A percentile compares a stretch with the other conserved stretches of the same genome.
Evolutionary conservation across 1,284 basidiomycete genomes (phyloP).

Genomic region (Apiotrichum montevideense): DNA sequence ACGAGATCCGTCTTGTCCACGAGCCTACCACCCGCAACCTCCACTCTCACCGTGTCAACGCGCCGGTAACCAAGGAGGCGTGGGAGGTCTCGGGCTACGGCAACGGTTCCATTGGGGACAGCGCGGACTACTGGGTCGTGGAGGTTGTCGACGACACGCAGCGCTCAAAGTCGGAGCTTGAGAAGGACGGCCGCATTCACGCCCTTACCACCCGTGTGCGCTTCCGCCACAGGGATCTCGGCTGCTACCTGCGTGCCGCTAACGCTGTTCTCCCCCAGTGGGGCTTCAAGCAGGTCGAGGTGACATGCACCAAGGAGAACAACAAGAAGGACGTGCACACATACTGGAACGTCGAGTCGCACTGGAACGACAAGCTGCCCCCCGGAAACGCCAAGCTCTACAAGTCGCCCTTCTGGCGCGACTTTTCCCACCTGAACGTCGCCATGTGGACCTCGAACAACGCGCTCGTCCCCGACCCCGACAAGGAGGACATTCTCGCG

Average conservation of each 20-base stretch:
- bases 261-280: constrained; percentile 89
- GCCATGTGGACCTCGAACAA: constrained; percentile 99
- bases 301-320: constrained; percentile 85
- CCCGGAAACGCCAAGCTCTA: constrained; percentile 75
- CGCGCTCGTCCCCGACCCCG: constrained; percentile 89
- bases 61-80: constrained; percentile 83
- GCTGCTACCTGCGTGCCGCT: constrained; percentile 85
- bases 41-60: constrained; percentile 84
- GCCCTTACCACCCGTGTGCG: constrained; percentile 84
- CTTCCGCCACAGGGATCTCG: constrained; percentile 68
- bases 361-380: constrained; percentile 88
- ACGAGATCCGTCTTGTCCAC: constrained; percentile 76
- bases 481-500: constrained; percentile 96
- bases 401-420: constrained; percentile 84
- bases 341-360: constrained; percentile 96
- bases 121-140: constrained; percentile 85
- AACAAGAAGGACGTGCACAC: constrained; percentile 77
- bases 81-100: constrained; percentile 92
- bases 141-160: constrained; percentile 88
- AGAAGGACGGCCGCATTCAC: constrained; percentile 61
- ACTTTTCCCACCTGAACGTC: constrained; percentile 98
- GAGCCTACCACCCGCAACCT: constrained; percentile 76
- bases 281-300: constrained; percentile 99
- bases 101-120: constrained; percentile 76
- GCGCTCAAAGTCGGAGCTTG: constrained; percentile 57